phyloP scores from a whole-genome alignment of 306 rosid species.

The Rosa chinensis region DNA sequence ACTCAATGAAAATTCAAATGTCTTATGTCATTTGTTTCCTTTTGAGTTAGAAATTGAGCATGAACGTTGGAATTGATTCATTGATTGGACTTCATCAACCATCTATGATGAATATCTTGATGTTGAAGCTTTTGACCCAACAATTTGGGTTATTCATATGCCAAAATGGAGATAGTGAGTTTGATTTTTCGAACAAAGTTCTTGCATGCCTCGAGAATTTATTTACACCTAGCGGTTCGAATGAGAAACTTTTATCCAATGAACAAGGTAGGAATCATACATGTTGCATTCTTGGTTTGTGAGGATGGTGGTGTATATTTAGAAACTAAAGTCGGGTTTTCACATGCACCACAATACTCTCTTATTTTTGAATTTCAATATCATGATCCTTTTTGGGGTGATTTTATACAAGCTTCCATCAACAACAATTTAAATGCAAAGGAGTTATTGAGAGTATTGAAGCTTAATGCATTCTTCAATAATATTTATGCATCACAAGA shows the following conservation, averaged over 20 bases:
- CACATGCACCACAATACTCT: background rate
- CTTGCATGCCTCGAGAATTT: too few relatives aligned
- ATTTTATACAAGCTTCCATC: too few relatives aligned
- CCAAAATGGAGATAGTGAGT: background rate
- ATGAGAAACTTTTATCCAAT: background rate
- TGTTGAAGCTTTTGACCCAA: background rate
- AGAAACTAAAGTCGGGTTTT: background rate
- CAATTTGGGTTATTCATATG: background rate
- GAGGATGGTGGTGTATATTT: background rate
- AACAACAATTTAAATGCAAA: too few relatives aligned
- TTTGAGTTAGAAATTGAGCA: background rate
- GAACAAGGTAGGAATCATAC: background rate
- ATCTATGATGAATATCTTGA: background rate
- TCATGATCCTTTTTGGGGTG: background rate
- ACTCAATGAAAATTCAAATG: background rate
- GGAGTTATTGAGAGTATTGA: background rate
- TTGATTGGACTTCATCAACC: background rate
- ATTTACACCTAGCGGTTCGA: too few relatives aligned
- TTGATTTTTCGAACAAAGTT: too few relatives aligned
- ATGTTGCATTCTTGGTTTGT: background rate
- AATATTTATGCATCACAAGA: background rate
- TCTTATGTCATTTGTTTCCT: background rate
- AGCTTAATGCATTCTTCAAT: background rate
- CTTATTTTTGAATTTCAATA: background rate
- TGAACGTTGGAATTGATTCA: background rate